Conservation (phyloP, 345 rosid species). For the Lepidium didymum region DNA sequence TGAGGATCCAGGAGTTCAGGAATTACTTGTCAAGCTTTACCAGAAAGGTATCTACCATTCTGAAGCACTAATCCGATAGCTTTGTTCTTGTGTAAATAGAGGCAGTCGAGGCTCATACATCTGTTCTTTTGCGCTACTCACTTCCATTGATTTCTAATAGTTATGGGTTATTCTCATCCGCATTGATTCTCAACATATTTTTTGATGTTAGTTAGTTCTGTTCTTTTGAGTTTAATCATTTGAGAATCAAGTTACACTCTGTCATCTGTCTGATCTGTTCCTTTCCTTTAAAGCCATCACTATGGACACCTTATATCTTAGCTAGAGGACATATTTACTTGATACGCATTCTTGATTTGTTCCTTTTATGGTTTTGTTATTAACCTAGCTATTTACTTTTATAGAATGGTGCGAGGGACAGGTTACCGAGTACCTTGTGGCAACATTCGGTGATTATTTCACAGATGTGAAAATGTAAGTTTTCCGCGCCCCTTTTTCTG, state of each 20-base stretch:
- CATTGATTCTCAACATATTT: neutral
- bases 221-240: neutral
- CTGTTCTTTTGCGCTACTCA: neutral
- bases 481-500: neutral
- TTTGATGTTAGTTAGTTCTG: neutral
- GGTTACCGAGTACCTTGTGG: constrained; percentile 88
- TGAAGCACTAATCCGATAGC: neutral
- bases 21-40: constrained; percentile 87
- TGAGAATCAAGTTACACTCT: neutral
- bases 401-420: constrained; percentile 94
- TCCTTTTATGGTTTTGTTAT: constrained; percentile 1
- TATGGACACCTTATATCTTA: neutral
- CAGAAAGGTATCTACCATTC: constrained; percentile 55
- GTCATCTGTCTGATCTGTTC: neutral
- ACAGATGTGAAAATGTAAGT: constrained; percentile 94
- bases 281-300: neutral
- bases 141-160: neutral
- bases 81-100: neutral
- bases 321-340: neutral
- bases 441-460: constrained; percentile 94
- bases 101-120: neutral
- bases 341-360: neutral
- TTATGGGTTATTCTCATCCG: neutral
- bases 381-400: constrained; percentile 33
- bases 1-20: constrained; percentile 99